phyloP scores from a whole-genome alignment of 768 basidiomycete genomes.

The Boletus pseudo-olivaceus region DNA sequence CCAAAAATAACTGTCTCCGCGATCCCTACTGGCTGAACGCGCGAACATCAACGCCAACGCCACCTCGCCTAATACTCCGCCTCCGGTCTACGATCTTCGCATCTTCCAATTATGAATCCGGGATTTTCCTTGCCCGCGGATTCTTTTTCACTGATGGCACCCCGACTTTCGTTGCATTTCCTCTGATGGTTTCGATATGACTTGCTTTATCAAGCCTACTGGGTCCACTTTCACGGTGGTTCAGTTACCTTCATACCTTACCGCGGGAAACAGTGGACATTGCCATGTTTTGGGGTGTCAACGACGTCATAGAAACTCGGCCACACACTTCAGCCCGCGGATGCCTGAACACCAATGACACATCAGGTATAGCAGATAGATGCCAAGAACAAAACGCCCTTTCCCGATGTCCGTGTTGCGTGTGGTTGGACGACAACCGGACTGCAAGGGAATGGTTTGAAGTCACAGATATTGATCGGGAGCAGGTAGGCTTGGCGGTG shows the following conservation, averaged over 20 bases:
- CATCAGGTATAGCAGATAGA: constrained; percentile 1
- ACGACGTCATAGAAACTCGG: constrained; percentile 17
- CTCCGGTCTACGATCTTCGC: constrained; percentile 7
- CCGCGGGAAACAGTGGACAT: constrained; percentile 51
- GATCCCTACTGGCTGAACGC: constrained; percentile 15
- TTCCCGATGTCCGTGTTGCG: constrained; percentile 18
- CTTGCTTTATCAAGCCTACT: constrained; percentile 39
- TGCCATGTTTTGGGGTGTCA: constrained; percentile 56
- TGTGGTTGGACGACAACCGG: constrained; percentile 24
- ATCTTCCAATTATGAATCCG: constrained; percentile 21
- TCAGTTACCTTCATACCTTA: constrained; percentile 62
- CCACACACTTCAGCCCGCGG: constrained; percentile 18
- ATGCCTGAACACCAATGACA: constrained; percentile 5
- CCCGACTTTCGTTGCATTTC: neutral
- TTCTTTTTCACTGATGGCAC: constrained; percentile 8
- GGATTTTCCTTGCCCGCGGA: constrained; percentile 21
- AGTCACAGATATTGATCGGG: constrained; percentile 31
- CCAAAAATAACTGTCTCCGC: constrained; percentile 17
- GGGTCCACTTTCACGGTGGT: constrained; percentile 54
- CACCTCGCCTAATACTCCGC: constrained; percentile 17
- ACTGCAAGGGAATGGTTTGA: constrained; percentile 33
- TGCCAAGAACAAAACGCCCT: neutral
- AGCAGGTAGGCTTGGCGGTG: constrained; percentile 25
- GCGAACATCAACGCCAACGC: constrained; percentile 19
- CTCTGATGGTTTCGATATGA: constrained; percentile 5